phyloP scores from a whole-genome alignment of 75 land plant species.

The Chamaecyparis obtusa region DNA sequence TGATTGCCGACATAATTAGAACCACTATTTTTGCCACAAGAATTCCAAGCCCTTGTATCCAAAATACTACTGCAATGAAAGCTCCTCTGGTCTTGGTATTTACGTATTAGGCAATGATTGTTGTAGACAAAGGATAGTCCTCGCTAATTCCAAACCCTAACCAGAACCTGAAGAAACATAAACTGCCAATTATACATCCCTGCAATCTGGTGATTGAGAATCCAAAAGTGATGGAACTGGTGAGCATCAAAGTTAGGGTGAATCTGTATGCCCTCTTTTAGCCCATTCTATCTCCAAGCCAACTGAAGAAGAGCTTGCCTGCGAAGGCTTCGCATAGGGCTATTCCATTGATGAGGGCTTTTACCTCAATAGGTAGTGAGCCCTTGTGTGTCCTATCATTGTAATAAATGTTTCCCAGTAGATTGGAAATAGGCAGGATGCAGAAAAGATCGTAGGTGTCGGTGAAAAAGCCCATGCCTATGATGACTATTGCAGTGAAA shows the following conservation, averaged over 20 bases:
- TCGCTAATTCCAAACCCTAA: background rate
- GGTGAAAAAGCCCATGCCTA: constrained; percentile 43
- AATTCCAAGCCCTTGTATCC: too few species aligned
- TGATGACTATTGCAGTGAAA: constrained; percentile 23
- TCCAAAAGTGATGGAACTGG: constrained; percentile 2
- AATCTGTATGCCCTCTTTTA: constrained; percentile 24
- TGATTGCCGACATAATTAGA: too few species aligned
- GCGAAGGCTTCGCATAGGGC: constrained; percentile 36
- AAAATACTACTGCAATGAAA: too few species aligned
- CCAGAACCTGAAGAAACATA: constrained; percentile 38
- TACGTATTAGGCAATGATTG: too few species aligned
- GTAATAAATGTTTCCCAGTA: constrained; percentile 30
- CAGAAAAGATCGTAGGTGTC: constrained; percentile 37
- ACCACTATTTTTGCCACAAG: too few species aligned
- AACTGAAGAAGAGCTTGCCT: constrained; percentile 27
- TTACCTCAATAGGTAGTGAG: background rate
- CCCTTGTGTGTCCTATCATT: background rate
- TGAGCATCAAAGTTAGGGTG: constrained; percentile 15
- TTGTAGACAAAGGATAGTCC: too few species aligned
- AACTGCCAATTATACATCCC: background rate
- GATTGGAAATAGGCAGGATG: constrained; percentile 24
- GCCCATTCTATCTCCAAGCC: constrained; percentile 30
- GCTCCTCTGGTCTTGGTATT: too few species aligned
- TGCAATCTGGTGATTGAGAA: background rate
- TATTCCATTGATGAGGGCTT: constrained; percentile 21